Evolutionary conservation across 352 stramenopile species (phyloP).

Genomic region (Ochromonadaceae sp.): DNA sequence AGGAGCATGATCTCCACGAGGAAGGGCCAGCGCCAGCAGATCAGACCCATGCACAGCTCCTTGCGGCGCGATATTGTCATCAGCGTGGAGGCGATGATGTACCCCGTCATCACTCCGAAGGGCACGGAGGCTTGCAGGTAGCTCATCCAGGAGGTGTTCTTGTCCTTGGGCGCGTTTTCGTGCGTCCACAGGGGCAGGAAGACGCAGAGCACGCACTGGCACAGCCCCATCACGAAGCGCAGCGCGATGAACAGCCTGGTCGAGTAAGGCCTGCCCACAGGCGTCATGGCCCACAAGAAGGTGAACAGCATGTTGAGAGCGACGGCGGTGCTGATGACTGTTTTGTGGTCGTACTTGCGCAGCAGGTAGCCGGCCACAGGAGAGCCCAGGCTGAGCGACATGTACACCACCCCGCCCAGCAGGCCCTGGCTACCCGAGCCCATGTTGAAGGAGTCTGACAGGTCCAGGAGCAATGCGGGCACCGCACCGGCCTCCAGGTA

Average conservation of each 20-base stretch:
- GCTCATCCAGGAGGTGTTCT: constrained; percentile 58
- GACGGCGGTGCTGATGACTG: constrained; percentile 48
- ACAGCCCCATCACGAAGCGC: constrained; percentile 49
- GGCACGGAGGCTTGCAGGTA: constrained; percentile 41
- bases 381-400: constrained; percentile 52
- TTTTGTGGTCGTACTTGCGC: constrained; percentile 46
- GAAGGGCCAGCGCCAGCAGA: constrained; percentile 66
- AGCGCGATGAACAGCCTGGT: constrained; percentile 52
- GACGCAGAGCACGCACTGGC: constrained; percentile 58
- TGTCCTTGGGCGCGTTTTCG: constrained; percentile 51
- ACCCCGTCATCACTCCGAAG: constrained; percentile 11
- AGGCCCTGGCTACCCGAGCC: constrained; percentile 55
- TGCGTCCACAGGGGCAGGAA: constrained; percentile 64
- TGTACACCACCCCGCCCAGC: constrained; percentile 57
- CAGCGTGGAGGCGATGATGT: background rate
- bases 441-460: constrained; percentile 53
- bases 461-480: constrained; percentile 54
- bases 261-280: constrained; percentile 45
- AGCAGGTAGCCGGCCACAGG: constrained; percentile 59
- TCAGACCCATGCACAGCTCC: constrained; percentile 45
- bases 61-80: background rate
- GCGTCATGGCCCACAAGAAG: constrained; percentile 47
- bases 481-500: constrained; percentile 62
- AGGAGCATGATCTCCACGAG: constrained; percentile 52
- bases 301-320: constrained; percentile 55